Evolutionary conservation across 108 stramenopile species (phyloP).

Genomic region (Mayamaea pseudoterrestris): DNA sequence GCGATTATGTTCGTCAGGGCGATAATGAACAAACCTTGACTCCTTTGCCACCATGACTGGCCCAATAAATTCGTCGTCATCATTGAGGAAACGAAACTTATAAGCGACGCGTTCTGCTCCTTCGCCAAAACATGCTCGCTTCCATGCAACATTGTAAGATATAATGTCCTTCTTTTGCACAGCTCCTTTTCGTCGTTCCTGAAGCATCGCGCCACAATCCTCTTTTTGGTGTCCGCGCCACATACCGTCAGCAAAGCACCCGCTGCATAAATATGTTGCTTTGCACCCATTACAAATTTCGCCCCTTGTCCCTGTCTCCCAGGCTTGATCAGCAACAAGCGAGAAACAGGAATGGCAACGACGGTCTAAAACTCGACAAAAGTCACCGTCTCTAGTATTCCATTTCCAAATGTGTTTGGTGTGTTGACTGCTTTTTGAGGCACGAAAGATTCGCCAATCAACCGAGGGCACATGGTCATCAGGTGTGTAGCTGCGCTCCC

Average conservation of each 20-base stretch:
- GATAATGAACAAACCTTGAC: constrained; percentile 28
- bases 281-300: too few species aligned
- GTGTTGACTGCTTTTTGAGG: background rate
- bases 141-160: constrained; percentile 25
- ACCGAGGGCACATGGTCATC: constrained; percentile 12
- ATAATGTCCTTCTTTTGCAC: background rate
- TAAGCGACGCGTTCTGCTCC: constrained; percentile 41
- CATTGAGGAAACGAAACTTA: constrained; percentile 31
- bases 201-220: background rate
- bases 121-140: constrained; percentile 33
- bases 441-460: constrained; percentile 12
- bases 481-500: constrained; percentile 23
- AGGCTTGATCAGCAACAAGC: background rate
- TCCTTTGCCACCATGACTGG: constrained; percentile 43
- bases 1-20: constrained; percentile 4
- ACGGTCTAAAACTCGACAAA: constrained; percentile 14
- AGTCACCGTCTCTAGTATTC: constrained; percentile 10
- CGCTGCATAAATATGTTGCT: background rate
- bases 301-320: background rate
- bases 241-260: too few species aligned
- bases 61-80: constrained; percentile 20
- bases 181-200: background rate
- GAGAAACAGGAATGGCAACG: constrained; percentile 17
- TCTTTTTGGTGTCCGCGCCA: background rate
- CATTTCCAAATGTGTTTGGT: constrained; percentile 10